phyloP scores from a whole-genome alignment of 2,329 filamentous ascomycete genomes.

The Sclerotiophoma versabilis region DNA sequence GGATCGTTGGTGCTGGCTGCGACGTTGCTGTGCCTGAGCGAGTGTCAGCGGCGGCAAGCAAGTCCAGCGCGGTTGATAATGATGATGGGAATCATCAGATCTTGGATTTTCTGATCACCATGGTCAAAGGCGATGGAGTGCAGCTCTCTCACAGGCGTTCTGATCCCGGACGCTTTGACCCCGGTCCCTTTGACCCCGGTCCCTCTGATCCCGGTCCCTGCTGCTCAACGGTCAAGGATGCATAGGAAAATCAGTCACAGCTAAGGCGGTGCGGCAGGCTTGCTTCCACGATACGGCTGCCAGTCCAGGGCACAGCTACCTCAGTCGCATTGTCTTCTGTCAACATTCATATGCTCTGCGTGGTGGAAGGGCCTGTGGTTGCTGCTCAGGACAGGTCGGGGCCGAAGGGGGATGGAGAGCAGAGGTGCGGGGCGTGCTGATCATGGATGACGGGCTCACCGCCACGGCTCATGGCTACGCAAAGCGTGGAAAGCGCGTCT shows the following conservation, averaged over 20 bases:
- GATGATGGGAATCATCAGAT: too few species aligned
- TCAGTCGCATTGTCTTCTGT: slow-evolving; percentile 22
- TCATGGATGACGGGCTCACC: slow-evolving; percentile 2
- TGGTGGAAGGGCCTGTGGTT: slow-evolving; percentile 1
- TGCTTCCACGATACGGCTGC: slow-evolving; percentile 23
- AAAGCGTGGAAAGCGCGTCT: not conserved
- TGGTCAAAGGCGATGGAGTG: not conserved
- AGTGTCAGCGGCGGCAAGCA: not conserved
- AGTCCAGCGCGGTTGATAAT: not conserved
- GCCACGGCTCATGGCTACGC: slow-evolving; percentile 2
- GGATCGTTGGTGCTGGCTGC: not conserved
- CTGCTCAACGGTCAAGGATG: slow-evolving; percentile 21
- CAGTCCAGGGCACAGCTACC: slow-evolving; percentile 25
- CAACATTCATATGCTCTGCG: slow-evolving; percentile 15
- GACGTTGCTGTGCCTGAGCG: slow-evolving; percentile 1
- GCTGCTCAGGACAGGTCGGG: slow-evolving; percentile 1
- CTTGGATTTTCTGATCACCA: not conserved
- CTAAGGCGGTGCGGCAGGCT: slow-evolving; percentile 21
- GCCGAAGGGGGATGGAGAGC: not conserved
- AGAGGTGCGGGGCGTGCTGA: slow-evolving; percentile 14
- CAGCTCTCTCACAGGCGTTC: not conserved
- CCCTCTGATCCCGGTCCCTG: slow-evolving; percentile 14
- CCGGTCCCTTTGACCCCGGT: too few species aligned
- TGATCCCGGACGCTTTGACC: too few species aligned
- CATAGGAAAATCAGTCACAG: slow-evolving; percentile 16